Evolutionary conservation across 371 early-diverging fungal genomes (phyloP), one percentile per base, ranked within the genome.

Genomic region (Rhizopus arrhizus): DNA sequence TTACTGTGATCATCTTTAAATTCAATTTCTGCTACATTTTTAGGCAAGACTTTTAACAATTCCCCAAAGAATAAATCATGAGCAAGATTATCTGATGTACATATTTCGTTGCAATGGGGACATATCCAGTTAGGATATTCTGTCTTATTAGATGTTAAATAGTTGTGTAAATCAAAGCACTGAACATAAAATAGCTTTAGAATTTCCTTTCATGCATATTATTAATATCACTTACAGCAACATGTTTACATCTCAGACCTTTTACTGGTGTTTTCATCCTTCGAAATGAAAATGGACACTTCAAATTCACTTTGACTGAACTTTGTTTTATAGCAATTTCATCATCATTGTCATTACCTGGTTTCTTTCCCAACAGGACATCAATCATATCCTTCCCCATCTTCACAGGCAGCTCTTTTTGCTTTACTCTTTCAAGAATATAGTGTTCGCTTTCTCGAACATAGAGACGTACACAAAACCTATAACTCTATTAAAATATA

Each of bases 101-200:
- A 47, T 11, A 36, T 32, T 29, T 58, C 48, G 45, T 66, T 74
- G 43, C 80, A 79, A 38, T 66, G 63, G 3, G 80, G 80, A 52
- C 80, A 79, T 32, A 52, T 58, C 80, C 80, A 79, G 3, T 40
- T 43, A n/a, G 68, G 49, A 31, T 13, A 32, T 28, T 46, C 38
- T 5, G 35, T 62, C 11, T 48, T 43, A 41, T 73, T 76, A 10
- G 68, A 38, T 13, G 61, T 40, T 9, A 76, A 52, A 47, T 68
- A 79, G 0, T 62, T 59, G 1, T 33, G 7, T 13, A 79, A 34
- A 48, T 79, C 80, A 61, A 79, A 79, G 42, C 77, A 76, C 80
- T 79, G 50, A 2, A 22, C 22, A 22, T 22, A 22, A 22, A 22
- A 22, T 22, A 22, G 22, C 22, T 22, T 22, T 22, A 22, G 22